Evolutionary conservation across 2,329 filamentous ascomycete species (phyloP).

Genomic region (Fusarium miscanthi): DNA sequence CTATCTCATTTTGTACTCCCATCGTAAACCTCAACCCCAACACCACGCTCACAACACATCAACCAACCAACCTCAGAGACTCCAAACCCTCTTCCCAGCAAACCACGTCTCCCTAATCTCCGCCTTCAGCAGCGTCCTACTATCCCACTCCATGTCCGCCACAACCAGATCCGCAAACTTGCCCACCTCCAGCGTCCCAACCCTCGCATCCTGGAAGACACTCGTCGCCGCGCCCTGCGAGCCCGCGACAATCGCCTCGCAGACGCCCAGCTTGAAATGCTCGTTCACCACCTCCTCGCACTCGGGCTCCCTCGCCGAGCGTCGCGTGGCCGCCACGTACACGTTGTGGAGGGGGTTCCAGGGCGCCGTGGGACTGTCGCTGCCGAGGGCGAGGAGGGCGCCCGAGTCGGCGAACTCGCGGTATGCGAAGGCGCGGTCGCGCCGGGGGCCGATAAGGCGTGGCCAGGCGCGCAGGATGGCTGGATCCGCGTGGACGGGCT

Average conservation of each 20-base stretch:
- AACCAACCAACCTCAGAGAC: neutral
- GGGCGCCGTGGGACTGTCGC: constrained; percentile 68
- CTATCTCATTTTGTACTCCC: constrained; percentile 16
- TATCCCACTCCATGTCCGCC: constrained; percentile 60
- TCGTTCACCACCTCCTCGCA: constrained; percentile 58
- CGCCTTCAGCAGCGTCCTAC: constrained; percentile 58
- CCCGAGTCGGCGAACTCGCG: constrained; percentile 66
- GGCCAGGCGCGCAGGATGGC: constrained; percentile 71
- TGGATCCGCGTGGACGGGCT: constrained; percentile 68
- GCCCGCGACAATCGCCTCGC: constrained; percentile 62
- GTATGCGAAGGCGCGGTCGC: constrained; percentile 70
- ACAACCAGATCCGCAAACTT: constrained; percentile 66
- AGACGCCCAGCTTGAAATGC: constrained; percentile 62
- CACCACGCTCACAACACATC: constrained; percentile 5
- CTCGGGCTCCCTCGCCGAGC: constrained; percentile 61
- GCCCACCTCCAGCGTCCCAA: constrained; percentile 62
- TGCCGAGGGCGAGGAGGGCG: constrained; percentile 64
- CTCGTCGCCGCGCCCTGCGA: constrained; percentile 64
- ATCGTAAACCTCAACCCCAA: neutral
- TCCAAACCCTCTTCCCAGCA: constrained; percentile 56
- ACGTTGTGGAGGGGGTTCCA: constrained; percentile 63
- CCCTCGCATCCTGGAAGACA: constrained; percentile 60
- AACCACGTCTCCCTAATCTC: constrained; percentile 65
- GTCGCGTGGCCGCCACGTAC: constrained; percentile 66
- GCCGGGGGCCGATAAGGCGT: constrained; percentile 63